phyloP scores from a whole-genome alignment of 495 filamentous ascomycete species.

The Emericellopsis terricola region DNA sequence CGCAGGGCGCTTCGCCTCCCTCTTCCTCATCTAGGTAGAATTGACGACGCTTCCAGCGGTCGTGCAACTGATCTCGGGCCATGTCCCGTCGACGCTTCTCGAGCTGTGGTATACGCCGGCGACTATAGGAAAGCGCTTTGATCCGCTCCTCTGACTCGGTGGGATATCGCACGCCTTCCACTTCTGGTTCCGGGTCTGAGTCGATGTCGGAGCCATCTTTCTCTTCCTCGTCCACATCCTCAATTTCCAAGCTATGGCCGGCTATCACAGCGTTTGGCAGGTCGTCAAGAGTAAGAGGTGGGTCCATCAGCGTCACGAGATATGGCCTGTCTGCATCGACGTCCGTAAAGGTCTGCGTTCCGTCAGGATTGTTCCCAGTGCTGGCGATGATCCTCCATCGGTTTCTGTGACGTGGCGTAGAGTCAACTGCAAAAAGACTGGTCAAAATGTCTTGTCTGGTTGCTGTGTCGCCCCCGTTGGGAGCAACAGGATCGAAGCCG shows the following conservation, averaged over 20 bases:
- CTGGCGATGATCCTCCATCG: neutral
- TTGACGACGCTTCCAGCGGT: constrained; percentile 53
- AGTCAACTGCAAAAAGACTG: constrained; percentile 15
- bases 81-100: constrained; percentile 10
- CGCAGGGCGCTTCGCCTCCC: constrained; percentile 42
- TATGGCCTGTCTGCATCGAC: constrained; percentile 6
- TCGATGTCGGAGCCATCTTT: constrained; percentile 8
- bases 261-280: neutral
- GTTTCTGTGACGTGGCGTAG: constrained; percentile 4
- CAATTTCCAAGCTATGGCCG: constrained; percentile 10
- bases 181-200: constrained; percentile 10
- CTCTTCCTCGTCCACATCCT: constrained; percentile 3
- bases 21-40: constrained; percentile 76
- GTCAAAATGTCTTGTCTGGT: constrained; percentile 21
- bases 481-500: constrained; percentile 18
- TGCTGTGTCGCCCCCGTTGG: constrained; percentile 21
- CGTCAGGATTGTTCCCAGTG: no score
- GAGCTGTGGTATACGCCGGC: neutral
- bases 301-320: constrained; percentile 1
- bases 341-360: constrained; percentile 3
- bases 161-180: neutral
- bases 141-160: constrained; percentile 9
- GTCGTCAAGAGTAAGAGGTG: constrained; percentile 1
- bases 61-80: constrained; percentile 38
- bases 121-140: neutral